Base-by-base conservation (phyloP, 2,329 filamentous ascomycete genomes). In the Fusarium newnesense region DNA sequence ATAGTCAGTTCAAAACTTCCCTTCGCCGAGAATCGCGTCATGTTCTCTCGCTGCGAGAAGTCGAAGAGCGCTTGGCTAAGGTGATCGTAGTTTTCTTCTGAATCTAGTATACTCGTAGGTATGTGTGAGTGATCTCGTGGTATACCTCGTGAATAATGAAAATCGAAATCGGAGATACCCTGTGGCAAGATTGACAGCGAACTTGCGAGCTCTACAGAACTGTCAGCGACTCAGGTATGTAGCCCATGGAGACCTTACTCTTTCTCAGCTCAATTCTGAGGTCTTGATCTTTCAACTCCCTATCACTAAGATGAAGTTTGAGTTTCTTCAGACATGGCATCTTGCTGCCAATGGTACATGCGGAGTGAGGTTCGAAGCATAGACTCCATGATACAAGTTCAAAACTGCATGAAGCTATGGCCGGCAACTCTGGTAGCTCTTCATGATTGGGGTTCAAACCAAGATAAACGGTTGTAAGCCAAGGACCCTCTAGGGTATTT, bases 371-470 rank as follows among this genome's bases (percentile, higher is more conserved):
- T 2, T 39, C 36, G 19, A 69, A 44, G 9, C 68, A 59, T 2
- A 69, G 24, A 19, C 67, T 69, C 67, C 65, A 70, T 1, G 67
- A 69, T 6, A 58, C 32, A 7, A 69, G 28, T 2, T 69, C 52
- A 6, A 70, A 70, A 3, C 24, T 40, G 18, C 67, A 70, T 4
- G 65, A 39, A 18, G 46, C 46, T 40, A 69, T 44, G 18, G 52
- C 37, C 6, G 59, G 59, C 5, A 70, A 21, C 4, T 69, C 44
- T 34, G 65, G 65, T 1, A 69, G 30, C 7, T 64, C 67, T 7
- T 64, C 42, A 9, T 30, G 10, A 1, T 10, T 5, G 16, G 40
- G 37, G 4, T 15, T 40, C 13, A 70, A 4, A 19, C 43, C 59
- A 4, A 70, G 24, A 53, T 70, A 69, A 2, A 59, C n/a, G 21